phyloP scores from a whole-genome alignment of 495 filamentous ascomycete genomes.

The Mytilinidion resinicola region DNA sequence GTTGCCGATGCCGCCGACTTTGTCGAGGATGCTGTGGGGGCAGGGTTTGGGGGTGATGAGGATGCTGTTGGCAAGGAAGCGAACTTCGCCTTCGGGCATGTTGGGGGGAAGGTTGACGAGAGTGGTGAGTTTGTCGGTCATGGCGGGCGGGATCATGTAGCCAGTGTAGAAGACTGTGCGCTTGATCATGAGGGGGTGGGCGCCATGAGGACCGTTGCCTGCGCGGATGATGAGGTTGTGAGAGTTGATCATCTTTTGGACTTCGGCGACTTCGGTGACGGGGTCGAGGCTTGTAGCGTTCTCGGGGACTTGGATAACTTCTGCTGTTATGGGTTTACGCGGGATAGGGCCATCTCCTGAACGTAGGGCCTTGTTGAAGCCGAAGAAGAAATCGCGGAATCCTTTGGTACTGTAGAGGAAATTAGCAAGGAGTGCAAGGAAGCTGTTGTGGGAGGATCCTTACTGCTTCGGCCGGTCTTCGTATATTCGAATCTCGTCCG shows the following conservation, averaged over 20 bases:
- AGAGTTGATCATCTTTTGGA: conserved; percentile 81
- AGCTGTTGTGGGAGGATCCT: conserved; percentile 15
- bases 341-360: conserved; percentile 28
- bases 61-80: conserved; percentile 82
- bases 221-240: conserved; percentile 59
- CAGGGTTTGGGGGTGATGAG: conserved; percentile 75
- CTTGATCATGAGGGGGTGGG: conserved; percentile 57
- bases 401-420: conserved; percentile 47
- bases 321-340: conserved; percentile 59
- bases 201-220: conserved; percentile 39
- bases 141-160: conserved; percentile 68
- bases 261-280: conserved; percentile 70
- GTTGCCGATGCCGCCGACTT: conserved; percentile 76
- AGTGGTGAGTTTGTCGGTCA: conserved; percentile 62
- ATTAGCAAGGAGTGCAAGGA: conserved; percentile 1
- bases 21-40: conserved; percentile 60
- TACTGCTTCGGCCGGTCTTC: conserved; percentile 62
- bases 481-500: conserved; percentile 72
- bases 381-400: conserved; percentile 75
- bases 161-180: conserved; percentile 91
- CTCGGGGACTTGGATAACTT: conserved; percentile 86
- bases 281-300: conserved; percentile 70
- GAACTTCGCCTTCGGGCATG: conserved; percentile 57
- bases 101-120: conserved; percentile 58
- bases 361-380: conserved; percentile 57